Conservation (phyloP, 2,329 filamentous ascomycete species). For the Fusarium albosuccineum region DNA sequence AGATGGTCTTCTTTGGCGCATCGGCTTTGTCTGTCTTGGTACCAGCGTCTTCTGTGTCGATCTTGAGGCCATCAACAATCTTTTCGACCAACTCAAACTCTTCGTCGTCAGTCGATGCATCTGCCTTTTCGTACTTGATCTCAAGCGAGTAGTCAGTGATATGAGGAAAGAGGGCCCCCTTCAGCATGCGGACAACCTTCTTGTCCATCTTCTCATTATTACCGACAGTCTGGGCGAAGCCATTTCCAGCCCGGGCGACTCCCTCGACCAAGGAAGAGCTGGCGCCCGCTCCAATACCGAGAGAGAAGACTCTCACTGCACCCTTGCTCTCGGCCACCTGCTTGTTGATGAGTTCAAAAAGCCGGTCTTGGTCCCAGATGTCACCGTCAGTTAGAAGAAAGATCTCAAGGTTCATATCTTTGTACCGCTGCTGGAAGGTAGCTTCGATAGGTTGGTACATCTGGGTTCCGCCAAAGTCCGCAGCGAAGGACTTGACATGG, state of each 20-base stretch:
- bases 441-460: slow-evolving; percentile 61
- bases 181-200: slow-evolving; percentile 81
- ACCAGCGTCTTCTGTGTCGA: slow-evolving; percentile 46
- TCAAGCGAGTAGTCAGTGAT: slow-evolving; percentile 74
- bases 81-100: slow-evolving; percentile 75
- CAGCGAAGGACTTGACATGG: slow-evolving; percentile 57
- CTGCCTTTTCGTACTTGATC: slow-evolving; percentile 64
- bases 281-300: slow-evolving; percentile 65
- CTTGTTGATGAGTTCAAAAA: slow-evolving; percentile 61
- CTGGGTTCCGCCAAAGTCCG: slow-evolving; percentile 67
- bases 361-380: slow-evolving; percentile 60
- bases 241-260: slow-evolving; percentile 65
- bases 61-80: slow-evolving; percentile 61
- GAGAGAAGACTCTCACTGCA: slow-evolving; percentile 64
- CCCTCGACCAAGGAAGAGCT: slow-evolving; percentile 68
- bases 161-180: slow-evolving; percentile 76
- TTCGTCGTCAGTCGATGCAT: slow-evolving; percentile 51
- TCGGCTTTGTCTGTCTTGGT: slow-evolving; percentile 17
- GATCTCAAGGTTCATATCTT: slow-evolving; percentile 64
- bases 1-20: slow-evolving; percentile 60
- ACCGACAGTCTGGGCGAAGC: slow-evolving; percentile 72
- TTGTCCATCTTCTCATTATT: slow-evolving; percentile 74
- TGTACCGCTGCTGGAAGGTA: slow-evolving; percentile 57
- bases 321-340: slow-evolving; percentile 56
- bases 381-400: slow-evolving; percentile 70